A percentile compares a stretch with the other conserved stretches of the same genome.
These are phyloP conservation scores for Macadamia integrifolia DNA, from an alignment of 164 flowering plant species.

Conservation along the genomic window DNA sequence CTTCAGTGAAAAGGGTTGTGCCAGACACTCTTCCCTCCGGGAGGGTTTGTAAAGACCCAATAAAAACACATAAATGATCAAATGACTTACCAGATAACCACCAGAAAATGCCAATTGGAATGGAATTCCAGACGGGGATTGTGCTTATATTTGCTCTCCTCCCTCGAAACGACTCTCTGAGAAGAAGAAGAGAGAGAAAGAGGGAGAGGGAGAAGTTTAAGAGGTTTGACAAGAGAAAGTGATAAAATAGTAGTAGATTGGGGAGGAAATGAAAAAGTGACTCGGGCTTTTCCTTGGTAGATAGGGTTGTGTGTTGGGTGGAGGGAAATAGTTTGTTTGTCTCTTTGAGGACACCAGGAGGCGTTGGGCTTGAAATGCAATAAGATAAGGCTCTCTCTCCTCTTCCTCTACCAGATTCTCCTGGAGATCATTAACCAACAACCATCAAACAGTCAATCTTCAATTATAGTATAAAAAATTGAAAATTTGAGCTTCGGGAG, in stretches of 20 bases:
- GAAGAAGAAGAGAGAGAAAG: slow-evolving; percentile 9
- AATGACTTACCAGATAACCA: slow-evolving; percentile 8
- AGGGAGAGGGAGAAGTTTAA: background rate
- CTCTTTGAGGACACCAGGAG: slow-evolving; percentile 15
- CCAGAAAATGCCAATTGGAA: slow-evolving; percentile 2
- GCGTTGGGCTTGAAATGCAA: background rate
- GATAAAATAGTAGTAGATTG: background rate
- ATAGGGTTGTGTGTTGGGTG: slow-evolving; percentile 76
- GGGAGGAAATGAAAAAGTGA: slow-evolving; percentile 4
- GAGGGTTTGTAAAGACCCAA: too few species aligned
- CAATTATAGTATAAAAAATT: too few species aligned
- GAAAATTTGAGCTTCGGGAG: too few species aligned
- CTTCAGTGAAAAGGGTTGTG: background rate
- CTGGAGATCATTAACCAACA: too few species aligned
- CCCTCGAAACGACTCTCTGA: background rate
- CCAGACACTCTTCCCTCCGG: background rate
- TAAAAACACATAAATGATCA: background rate
- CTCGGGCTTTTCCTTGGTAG: slow-evolving; percentile 51
- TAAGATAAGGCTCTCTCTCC: background rate
- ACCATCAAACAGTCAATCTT: too few species aligned
- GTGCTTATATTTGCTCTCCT: background rate
- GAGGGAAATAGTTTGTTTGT: slow-evolving; percentile 45
- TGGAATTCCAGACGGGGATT: background rate
- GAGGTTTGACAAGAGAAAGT: background rate
- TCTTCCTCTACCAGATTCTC: too few species aligned